phyloP scores from a whole-genome alignment of 2,329 filamentous ascomycete species.

The Orbilia ellipsospora region DNA sequence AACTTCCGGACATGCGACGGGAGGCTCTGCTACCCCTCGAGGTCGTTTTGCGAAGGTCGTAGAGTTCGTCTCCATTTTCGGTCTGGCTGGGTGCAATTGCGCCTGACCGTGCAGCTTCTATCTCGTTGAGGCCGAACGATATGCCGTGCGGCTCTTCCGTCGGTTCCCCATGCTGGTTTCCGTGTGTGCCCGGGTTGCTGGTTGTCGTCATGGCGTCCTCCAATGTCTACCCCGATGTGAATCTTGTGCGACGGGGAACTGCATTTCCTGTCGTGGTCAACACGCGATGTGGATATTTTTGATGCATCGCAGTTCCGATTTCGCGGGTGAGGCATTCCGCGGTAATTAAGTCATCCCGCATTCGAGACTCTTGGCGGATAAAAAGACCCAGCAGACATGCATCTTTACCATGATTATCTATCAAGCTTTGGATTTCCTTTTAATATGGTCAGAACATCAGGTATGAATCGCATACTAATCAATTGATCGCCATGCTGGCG shows the following conservation, averaged over 20 bases:
- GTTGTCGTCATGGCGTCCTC: not conserved
- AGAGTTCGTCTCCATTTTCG: not conserved
- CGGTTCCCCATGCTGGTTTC: not conserved
- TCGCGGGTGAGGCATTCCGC: no score
- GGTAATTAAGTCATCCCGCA: no score
- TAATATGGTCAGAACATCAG: no score
- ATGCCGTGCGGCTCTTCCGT: not conserved
- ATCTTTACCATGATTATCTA: no score
- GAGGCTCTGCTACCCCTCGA: conserved; percentile 10
- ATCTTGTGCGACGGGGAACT: not conserved
- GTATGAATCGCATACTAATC: no score
- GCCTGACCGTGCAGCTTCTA: conserved; percentile 3
- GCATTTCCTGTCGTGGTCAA: no score
- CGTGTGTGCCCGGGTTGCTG: not conserved
- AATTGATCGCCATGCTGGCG: no score
- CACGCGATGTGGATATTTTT: no score
- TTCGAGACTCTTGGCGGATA: no score
- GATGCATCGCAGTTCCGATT: no score
- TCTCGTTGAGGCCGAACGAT: not conserved
- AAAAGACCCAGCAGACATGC: no score
- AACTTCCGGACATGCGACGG: conserved; percentile 13
- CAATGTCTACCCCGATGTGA: not conserved
- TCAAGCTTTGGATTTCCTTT: no score
- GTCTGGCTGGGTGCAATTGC: not conserved
- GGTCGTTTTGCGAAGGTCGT: not conserved